These are phyloP conservation scores for Yamadazyma takamatsuzukensis DNA, from an alignment of 805 yeast species.

Conservation along the genomic window DNA sequence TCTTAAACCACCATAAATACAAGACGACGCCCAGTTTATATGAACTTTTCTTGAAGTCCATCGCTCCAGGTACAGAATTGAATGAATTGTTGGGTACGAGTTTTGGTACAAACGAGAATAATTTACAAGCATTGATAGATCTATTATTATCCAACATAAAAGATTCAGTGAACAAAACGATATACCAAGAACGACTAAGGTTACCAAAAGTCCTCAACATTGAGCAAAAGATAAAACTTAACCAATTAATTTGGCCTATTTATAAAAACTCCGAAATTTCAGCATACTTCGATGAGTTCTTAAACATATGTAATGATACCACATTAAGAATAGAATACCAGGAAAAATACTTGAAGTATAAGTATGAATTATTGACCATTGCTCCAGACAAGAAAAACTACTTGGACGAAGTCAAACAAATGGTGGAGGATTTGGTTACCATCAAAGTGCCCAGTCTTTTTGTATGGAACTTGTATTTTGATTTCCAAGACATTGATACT, in stretches of 20 bases:
- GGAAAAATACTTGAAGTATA: slow-evolving; percentile 54
- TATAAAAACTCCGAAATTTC: slow-evolving; percentile 52
- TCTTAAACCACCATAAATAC: slow-evolving; percentile 35
- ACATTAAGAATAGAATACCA: slow-evolving; percentile 55
- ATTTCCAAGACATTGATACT: slow-evolving; percentile 60
- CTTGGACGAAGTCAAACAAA: slow-evolving; percentile 44
- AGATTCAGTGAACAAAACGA: slow-evolving; percentile 32
- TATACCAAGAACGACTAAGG: slow-evolving; percentile 48
- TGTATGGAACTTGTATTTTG: slow-evolving; percentile 74
- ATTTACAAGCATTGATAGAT: slow-evolving; percentile 41
- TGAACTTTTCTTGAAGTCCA: slow-evolving; percentile 45
- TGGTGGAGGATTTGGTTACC: slow-evolving; percentile 70
- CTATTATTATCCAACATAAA: slow-evolving; percentile 40
- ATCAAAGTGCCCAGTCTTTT: slow-evolving; percentile 56
- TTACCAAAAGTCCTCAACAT: slow-evolving; percentile 41
- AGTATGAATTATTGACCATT: slow-evolving; percentile 49
- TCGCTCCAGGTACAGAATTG: slow-evolving; percentile 55
- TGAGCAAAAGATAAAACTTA: slow-evolving; percentile 36
- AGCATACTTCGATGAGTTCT: slow-evolving; percentile 48
- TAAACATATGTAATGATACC: slow-evolving; percentile 62
- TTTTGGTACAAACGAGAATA: slow-evolving; percentile 43
- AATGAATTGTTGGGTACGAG: slow-evolving; percentile 48
- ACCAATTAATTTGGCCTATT: slow-evolving; percentile 42
- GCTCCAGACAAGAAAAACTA: slow-evolving; percentile 46
- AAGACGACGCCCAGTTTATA: slow-evolving; percentile 29